Percentiles rank a stretch among this genome's conserved stretches.
Conservation (phyloP, 345 rosid species). For the Kandelia obovata region DNA sequence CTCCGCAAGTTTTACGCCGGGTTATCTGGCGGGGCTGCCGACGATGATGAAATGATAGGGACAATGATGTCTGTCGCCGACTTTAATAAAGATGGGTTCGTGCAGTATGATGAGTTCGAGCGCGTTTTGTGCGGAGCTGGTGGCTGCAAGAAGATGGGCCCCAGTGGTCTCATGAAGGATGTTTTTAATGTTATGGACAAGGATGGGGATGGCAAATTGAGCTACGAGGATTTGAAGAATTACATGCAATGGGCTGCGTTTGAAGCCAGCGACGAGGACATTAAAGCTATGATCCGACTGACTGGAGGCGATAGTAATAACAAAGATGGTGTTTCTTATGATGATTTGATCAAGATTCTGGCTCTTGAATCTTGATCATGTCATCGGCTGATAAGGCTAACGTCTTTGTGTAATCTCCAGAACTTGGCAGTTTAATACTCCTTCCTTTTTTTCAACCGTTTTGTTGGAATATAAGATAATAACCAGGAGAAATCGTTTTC, state of each 20-base stretch:
- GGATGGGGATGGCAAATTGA: constrained; percentile 80
- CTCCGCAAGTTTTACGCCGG: constrained; percentile 57
- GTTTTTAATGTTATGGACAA: constrained; percentile 74
- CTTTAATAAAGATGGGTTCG: constrained; percentile 69
- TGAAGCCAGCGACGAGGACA: constrained; percentile 54
- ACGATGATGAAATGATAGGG: constrained; percentile 47
- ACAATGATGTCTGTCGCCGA: constrained; percentile 81
- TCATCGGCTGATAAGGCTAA: too few species aligned
- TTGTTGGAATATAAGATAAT: too few species aligned
- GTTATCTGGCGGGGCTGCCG: constrained; percentile 11
- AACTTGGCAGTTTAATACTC: too few species aligned
- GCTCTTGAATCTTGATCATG: constrained; percentile 27
- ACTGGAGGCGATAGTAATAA: constrained; percentile 44
- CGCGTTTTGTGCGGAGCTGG: constrained; percentile 35
- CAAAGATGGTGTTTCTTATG: constrained; percentile 45
- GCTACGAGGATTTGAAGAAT: constrained; percentile 54
- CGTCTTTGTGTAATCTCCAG: too few species aligned
- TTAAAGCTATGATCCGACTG: constrained; percentile 64
- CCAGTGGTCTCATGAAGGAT: constrained; percentile 31
- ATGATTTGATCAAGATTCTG: constrained; percentile 60
- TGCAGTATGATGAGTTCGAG: constrained; percentile 81
- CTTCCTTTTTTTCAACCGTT: too few species aligned
- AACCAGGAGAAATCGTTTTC: too few species aligned
- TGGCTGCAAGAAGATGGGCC: not conserved
- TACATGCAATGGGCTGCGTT: constrained; percentile 72